Evolutionary conservation across 2,329 filamentous ascomycete genomes (phyloP).

Genomic region (Daldinia eschscholtzii): DNA sequence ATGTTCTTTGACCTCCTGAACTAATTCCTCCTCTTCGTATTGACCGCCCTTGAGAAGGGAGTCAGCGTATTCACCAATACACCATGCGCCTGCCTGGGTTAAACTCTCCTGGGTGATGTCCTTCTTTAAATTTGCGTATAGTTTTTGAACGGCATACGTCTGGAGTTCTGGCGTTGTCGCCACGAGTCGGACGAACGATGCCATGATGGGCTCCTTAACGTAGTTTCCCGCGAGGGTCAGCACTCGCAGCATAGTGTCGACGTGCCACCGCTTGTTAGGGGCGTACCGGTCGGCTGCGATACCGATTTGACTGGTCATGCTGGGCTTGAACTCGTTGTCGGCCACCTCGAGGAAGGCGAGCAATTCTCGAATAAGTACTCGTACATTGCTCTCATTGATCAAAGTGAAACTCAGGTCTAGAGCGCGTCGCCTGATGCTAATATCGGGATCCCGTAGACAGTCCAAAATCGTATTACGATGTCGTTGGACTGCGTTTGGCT

Average conservation of each 20-base stretch:
- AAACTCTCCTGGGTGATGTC: constrained; percentile 98
- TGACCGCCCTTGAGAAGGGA: constrained; percentile 88
- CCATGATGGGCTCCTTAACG: constrained; percentile 97
- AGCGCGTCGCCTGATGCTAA: constrained; percentile 95
- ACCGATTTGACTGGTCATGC: constrained; percentile 98
- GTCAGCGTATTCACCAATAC: constrained; percentile 97
- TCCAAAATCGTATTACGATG: constrained; percentile 98
- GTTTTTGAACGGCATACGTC: constrained; percentile 95
- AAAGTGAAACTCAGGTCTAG: constrained; percentile 97
- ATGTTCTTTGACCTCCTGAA: constrained; percentile 82
- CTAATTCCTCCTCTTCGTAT: constrained; percentile 93
- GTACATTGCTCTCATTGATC: constrained; percentile 96
- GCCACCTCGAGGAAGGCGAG: constrained; percentile 96
- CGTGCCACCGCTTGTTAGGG: constrained; percentile 97
- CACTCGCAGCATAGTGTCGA: constrained; percentile 96
- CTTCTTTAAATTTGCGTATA: constrained; percentile 90
- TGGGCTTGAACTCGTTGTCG: constrained; percentile 98
- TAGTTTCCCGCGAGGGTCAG: constrained; percentile 95
- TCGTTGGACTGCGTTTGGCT: constrained; percentile 96
- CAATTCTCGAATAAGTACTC: constrained; percentile 91
- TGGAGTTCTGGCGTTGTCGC: constrained; percentile 95
- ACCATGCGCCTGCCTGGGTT: constrained; percentile 94
- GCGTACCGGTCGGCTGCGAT: constrained; percentile 96
- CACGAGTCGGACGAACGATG: constrained; percentile 94
- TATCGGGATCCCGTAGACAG: constrained; percentile 95